Conservation (phyloP, 257 asterid species). For the Solanum bulbocastanum region DNA sequence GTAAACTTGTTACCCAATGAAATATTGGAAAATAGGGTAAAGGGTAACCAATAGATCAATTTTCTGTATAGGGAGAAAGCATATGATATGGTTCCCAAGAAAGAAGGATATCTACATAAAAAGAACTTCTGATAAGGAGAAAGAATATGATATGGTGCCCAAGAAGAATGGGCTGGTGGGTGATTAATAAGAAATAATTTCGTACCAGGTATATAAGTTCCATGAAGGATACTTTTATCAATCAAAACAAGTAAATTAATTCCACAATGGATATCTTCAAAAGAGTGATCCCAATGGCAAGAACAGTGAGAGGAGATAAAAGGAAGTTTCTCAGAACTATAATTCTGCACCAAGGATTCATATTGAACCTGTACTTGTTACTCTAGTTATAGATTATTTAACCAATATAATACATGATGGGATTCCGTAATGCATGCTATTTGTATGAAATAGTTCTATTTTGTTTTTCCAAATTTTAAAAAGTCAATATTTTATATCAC, state of each 20-base stretch:
- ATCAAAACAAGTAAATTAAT: background rate
- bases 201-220: background rate
- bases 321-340: too few species aligned
- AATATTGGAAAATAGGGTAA: background rate
- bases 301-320: background rate
- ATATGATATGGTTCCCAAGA: background rate
- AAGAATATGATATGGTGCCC: background rate
- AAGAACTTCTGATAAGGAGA: background rate
- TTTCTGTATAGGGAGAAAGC: background rate
- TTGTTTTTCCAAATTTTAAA: too few species aligned
- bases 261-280: background rate
- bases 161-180: background rate
- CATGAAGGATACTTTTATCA: background rate
- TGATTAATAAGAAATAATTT: background rate
- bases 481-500: background rate
- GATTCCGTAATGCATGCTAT: background rate
- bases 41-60: background rate
- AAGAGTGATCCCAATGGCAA: background rate
- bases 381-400: background rate
- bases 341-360: too few species aligned
- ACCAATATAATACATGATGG: background rate
- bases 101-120: background rate
- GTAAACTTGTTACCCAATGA: background rate
- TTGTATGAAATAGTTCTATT: background rate
- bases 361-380: background rate